Percentiles rank a stretch among this genome's conserved stretches.
Conservation (phyloP, 2,329 filamentous ascomycete species). For the Penicillium sp. region DNA sequence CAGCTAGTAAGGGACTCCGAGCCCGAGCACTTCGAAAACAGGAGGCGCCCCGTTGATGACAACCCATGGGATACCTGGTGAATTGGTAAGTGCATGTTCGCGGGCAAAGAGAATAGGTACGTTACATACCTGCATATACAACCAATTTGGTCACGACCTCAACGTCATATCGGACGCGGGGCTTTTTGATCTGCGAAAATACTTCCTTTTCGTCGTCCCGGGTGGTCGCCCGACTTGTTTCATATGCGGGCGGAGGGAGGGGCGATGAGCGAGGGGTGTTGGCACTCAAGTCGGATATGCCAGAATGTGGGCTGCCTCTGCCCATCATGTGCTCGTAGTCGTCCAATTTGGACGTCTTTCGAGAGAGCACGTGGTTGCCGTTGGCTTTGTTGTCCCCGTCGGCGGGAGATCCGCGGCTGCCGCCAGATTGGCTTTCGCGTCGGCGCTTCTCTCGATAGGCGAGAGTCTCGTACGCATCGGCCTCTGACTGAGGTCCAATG, state of each 20-base stretch:
- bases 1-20: constrained; percentile 18
- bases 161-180: constrained; percentile 93
- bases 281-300: constrained; percentile 32
- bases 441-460: constrained; percentile 77
- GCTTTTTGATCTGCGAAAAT: constrained; percentile 78
- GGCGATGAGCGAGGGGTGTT: constrained; percentile 22
- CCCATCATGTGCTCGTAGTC: constrained; percentile 75
- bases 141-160: constrained; percentile 96
- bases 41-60: constrained; percentile 73
- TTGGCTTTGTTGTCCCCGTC: constrained; percentile 23
- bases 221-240: constrained; percentile 41
- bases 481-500: constrained; percentile 89
- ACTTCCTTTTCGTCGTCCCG: constrained; percentile 68
- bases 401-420: constrained; percentile 25
- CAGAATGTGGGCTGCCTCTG: constrained; percentile 52
- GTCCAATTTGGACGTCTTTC: constrained; percentile 52
- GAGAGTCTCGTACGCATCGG: constrained; percentile 92
- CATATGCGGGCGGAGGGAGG: constrained; percentile 29
- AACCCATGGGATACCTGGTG: constrained; percentile 74
- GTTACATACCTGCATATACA: constrained; percentile 78
- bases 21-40: constrained; percentile 58
- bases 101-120: constrained; percentile 1
- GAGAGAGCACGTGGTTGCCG: constrained; percentile 40
- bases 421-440: constrained; percentile 57
- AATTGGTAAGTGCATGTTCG: constrained; percentile 4